Conservation (phyloP, 2,329 filamentous ascomycete species). For the Colletotrichum coccodes region DNA sequence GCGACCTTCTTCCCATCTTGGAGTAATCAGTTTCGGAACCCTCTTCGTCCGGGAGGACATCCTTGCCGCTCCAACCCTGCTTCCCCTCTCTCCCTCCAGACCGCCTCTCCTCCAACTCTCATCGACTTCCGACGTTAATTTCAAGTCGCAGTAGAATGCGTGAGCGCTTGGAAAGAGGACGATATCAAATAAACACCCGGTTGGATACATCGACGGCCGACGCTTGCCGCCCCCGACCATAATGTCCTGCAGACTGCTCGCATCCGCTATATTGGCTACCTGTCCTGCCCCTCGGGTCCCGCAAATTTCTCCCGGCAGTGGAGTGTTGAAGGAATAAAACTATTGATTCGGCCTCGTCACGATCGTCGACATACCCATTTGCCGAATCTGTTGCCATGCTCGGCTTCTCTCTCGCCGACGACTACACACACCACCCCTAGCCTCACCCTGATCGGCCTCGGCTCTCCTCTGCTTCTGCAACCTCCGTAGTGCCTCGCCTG, state of each 20-base stretch:
- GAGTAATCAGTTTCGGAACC: constrained; percentile 33
- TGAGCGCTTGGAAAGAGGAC: background rate
- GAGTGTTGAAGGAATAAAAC: constrained; percentile 13
- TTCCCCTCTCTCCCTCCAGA: background rate
- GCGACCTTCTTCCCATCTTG: constrained; percentile 13
- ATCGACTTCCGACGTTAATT: background rate
- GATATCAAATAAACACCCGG: background rate
- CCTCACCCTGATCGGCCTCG: background rate
- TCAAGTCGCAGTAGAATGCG: background rate
- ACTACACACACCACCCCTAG: background rate
- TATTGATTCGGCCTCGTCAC: constrained; percentile 21
- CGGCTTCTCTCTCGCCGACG: background rate
- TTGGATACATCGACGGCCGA: background rate
- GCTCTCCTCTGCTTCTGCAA: background rate
- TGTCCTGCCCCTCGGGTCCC: background rate
- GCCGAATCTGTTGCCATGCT: background rate
- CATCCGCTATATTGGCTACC: background rate
- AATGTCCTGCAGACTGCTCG: background rate
- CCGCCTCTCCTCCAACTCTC: background rate
- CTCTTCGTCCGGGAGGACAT: constrained; percentile 18
- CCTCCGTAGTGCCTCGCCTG: background rate
- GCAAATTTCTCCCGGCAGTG: constrained; percentile 1
- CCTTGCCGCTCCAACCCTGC: background rate
- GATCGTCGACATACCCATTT: constrained; percentile 1
- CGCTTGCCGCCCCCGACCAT: background rate